phyloP scores from a whole-genome alignment of 257 asterid species.

The Sherardia arvensis region DNA sequence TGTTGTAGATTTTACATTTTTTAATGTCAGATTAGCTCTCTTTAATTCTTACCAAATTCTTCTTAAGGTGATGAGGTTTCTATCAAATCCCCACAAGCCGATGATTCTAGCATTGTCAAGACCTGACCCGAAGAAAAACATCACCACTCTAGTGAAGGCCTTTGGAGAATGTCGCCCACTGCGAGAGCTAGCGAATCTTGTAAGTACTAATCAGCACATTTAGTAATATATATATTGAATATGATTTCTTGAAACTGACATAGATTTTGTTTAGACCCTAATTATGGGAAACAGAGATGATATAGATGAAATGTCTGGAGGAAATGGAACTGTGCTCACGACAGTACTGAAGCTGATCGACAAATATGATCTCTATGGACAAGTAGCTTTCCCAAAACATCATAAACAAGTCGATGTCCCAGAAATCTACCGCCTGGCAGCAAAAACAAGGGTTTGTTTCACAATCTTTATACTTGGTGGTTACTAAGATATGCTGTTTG shows the following conservation, averaged over 20 bases:
- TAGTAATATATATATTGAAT: background rate
- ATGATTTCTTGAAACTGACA: background rate
- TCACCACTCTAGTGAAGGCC: conserved; percentile 68
- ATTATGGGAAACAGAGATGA: conserved; percentile 87
- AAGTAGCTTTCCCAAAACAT: conserved; percentile 81
- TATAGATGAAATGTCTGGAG: conserved; percentile 71
- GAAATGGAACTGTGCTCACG: conserved; percentile 55
- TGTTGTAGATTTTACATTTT: background rate
- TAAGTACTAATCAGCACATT: conserved; percentile 21
- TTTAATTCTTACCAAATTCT: conserved; percentile 1
- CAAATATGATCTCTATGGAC: conserved; percentile 75
- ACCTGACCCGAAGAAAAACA: conserved; percentile 79
- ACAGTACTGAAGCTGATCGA: conserved; percentile 65
- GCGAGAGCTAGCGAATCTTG: conserved; percentile 81
- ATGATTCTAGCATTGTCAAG: conserved; percentile 80
- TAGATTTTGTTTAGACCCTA: conserved; percentile 44
- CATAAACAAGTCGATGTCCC: conserved; percentile 81
- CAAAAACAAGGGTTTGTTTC: conserved; percentile 56
- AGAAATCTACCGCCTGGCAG: conserved; percentile 71
- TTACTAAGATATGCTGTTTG: background rate
- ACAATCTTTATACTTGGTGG: background rate
- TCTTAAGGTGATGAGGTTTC: conserved; percentile 64
- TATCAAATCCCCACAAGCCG: conserved; percentile 85
- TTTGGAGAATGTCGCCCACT: conserved; percentile 80
- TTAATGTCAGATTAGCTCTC: background rate